These are phyloP conservation scores for Pythium dissimile DNA, from an alignment of 352 stramenopile species.

Conservation along the genomic window DNA sequence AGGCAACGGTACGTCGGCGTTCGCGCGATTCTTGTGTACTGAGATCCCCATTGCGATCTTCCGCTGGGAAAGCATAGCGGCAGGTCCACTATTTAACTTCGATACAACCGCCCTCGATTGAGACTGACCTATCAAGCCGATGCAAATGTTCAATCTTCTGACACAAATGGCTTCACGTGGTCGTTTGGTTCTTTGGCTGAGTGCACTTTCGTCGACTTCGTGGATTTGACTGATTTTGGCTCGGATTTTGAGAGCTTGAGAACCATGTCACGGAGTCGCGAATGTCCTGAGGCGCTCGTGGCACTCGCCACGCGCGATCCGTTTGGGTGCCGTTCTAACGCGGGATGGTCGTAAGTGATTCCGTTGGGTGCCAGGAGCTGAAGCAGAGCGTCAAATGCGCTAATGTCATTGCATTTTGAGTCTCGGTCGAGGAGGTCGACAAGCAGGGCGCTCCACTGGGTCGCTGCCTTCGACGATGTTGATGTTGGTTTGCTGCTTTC, in stretches of 20 bases:
- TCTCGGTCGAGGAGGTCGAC: conserved; percentile 21
- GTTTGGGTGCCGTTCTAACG: background rate
- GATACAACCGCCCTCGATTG: no score
- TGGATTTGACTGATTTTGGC: conserved; percentile 2
- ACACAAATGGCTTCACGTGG: conserved; percentile 5
- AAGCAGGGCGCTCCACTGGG: conserved; percentile 18
- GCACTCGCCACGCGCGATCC: background rate
- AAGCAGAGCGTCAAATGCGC: conserved; percentile 9
- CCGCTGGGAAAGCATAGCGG: conserved; percentile 25
- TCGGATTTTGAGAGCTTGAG: conserved; percentile 12
- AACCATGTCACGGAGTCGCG: conserved; percentile 19
- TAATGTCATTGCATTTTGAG: conserved; percentile 5
- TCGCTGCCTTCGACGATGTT: background rate
- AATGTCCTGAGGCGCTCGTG: background rate
- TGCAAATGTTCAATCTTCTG: conserved; percentile 2
- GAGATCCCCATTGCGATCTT: conserved; percentile 32
- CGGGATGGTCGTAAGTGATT: conserved; percentile 7
- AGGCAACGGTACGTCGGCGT: conserved; percentile 20
- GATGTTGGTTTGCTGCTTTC: background rate
- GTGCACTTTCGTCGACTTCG: conserved; percentile 4
- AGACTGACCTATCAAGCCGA: no score
- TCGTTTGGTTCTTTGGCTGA: conserved; percentile 5
- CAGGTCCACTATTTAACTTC: conserved; percentile 27
- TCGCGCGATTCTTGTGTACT: conserved; percentile 25
- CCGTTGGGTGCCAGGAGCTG: conserved; percentile 15